Evolutionary conservation across 495 filamentous ascomycete species (phyloP).

Genomic region (Neurospora cerealis): DNA sequence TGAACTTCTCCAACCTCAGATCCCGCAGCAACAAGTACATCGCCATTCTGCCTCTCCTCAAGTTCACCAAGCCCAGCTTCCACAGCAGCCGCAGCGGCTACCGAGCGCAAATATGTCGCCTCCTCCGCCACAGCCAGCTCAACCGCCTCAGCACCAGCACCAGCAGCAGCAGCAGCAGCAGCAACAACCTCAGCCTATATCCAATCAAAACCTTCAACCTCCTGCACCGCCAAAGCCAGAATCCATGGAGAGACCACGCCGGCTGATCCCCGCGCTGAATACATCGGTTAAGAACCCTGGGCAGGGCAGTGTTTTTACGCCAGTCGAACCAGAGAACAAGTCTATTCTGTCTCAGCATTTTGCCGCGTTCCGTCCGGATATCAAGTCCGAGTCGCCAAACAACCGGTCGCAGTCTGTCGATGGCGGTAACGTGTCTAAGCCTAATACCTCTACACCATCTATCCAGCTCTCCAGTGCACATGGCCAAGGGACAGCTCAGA

Average conservation of each 20-base stretch:
- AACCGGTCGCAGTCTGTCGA: constrained; percentile 57
- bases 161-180: constrained; percentile 17
- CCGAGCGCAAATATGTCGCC: constrained; percentile 24
- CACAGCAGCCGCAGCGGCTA: constrained; percentile 24
- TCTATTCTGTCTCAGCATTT: constrained; percentile 85
- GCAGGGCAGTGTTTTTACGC: constrained; percentile 88
- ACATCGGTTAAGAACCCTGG: constrained; percentile 60
- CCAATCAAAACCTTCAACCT: constrained; percentile 22
- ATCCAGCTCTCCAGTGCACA: constrained; percentile 35
- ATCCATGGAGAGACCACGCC: constrained; percentile 20
- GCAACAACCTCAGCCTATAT: constrained; percentile 15
- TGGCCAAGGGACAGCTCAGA: constrained; percentile 26
- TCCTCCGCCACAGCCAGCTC: constrained; percentile 19
- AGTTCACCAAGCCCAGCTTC: constrained; percentile 24
- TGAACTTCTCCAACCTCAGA: constrained; percentile 32
- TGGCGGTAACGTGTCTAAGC: constrained; percentile 41
- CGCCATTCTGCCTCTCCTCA: constrained; percentile 37
- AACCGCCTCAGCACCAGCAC: constrained; percentile 16
- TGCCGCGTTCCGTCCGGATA: constrained; percentile 42
- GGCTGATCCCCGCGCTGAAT: constrained; percentile 29
- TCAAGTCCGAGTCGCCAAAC: constrained; percentile 32
- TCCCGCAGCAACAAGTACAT: constrained; percentile 42
- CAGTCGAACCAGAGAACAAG: constrained; percentile 75
- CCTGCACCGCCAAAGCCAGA: constrained; percentile 38
- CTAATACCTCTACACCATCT: constrained; percentile 39